phyloP scores from a whole-genome alignment of 2,329 filamentous ascomycete genomes.

The Fusarium buxicola region DNA sequence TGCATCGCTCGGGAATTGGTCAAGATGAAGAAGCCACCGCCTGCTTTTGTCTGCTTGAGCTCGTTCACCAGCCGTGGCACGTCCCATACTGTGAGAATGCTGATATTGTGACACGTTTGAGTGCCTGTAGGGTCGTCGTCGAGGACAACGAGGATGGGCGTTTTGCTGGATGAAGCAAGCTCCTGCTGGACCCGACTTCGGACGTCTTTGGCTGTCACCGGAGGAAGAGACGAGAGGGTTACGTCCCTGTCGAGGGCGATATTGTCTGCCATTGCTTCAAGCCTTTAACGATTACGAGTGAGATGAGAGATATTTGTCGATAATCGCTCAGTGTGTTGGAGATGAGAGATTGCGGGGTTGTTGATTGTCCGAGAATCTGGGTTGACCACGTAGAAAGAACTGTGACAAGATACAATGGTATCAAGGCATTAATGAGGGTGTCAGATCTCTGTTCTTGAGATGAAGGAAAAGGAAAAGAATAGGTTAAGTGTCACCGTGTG shows the following conservation, averaged over 20 bases:
- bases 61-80: conserved; percentile 56
- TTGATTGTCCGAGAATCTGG: too few relatives aligned
- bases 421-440: too few relatives aligned
- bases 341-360: too few relatives aligned
- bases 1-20: conserved; percentile 69
- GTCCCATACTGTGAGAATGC: conserved; percentile 66
- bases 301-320: too few relatives aligned
- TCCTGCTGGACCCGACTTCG: conserved; percentile 16
- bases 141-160: conserved; percentile 54
- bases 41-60: conserved; percentile 52
- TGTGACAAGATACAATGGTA: too few relatives aligned
- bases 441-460: too few relatives aligned
- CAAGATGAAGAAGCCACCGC: conserved; percentile 68
- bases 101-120: conserved; percentile 68
- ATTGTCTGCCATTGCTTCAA: conserved; percentile 11
- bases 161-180: conserved; percentile 24
- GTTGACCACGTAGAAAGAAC: too few relatives aligned
- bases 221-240: conserved; percentile 26
- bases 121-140: conserved; percentile 71
- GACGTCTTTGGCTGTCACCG: conserved; percentile 18
- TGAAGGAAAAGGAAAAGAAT: too few relatives aligned
- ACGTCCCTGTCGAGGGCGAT: conserved; percentile 9
- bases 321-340: too few relatives aligned
- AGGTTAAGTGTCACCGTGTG: too few relatives aligned
- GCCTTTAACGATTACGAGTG: too few relatives aligned